A percentile compares a stretch with the other conserved stretches of the same genome.
phyloP scores from a whole-genome alignment of 2,329 filamentous ascomycete genomes.

The Hymenoscyphus albidus region DNA sequence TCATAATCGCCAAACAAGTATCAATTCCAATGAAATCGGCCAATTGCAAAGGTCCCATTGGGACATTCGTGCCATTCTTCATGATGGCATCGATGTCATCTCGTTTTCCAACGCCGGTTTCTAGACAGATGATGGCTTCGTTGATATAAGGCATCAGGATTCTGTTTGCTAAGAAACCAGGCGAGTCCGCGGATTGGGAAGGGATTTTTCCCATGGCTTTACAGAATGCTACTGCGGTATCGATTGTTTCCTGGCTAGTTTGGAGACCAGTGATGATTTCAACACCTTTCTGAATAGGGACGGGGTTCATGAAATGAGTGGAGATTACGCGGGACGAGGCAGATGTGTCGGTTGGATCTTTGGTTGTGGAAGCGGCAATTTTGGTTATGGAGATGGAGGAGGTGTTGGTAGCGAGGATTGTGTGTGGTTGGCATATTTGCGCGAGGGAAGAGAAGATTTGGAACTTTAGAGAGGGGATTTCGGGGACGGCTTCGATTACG shows the following conservation, averaged over 20 bases:
- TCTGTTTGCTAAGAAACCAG: slow-evolving; percentile 91
- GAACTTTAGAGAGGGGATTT: slow-evolving; percentile 83
- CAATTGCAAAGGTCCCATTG: slow-evolving; percentile 91
- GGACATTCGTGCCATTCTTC: slow-evolving; percentile 98
- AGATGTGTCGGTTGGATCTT: slow-evolving; percentile 73
- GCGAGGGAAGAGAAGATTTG: slow-evolving; percentile 83
- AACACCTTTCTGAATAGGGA: slow-evolving; percentile 93
- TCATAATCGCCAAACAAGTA: slow-evolving; percentile 96
- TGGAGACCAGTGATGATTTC: slow-evolving; percentile 96
- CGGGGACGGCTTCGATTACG: slow-evolving; percentile 94
- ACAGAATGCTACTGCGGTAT: slow-evolving; percentile 80
- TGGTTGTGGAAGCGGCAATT: slow-evolving; percentile 82
- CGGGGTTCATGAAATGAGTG: slow-evolving; percentile 99
- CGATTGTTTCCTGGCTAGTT: slow-evolving; percentile 77
- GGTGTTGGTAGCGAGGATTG: slow-evolving; percentile 94
- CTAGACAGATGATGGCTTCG: slow-evolving; percentile 91
- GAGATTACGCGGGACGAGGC: slow-evolving; percentile 85
- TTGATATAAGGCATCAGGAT: slow-evolving; percentile 99
- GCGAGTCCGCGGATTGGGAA: slow-evolving; percentile 81
- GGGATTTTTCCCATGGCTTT: slow-evolving; percentile 89
- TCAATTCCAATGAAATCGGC: slow-evolving; percentile 98
- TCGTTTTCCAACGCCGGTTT: slow-evolving; percentile 82
- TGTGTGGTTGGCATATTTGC: slow-evolving; percentile 74
- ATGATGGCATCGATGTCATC: slow-evolving; percentile 97
- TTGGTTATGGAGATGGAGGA: slow-evolving; percentile 98